Evolutionary conservation across 495 filamentous ascomycete genomes (phyloP), one percentile per base, ranked within the genome.

Genomic region (Penicillium malachiteum): DNA sequence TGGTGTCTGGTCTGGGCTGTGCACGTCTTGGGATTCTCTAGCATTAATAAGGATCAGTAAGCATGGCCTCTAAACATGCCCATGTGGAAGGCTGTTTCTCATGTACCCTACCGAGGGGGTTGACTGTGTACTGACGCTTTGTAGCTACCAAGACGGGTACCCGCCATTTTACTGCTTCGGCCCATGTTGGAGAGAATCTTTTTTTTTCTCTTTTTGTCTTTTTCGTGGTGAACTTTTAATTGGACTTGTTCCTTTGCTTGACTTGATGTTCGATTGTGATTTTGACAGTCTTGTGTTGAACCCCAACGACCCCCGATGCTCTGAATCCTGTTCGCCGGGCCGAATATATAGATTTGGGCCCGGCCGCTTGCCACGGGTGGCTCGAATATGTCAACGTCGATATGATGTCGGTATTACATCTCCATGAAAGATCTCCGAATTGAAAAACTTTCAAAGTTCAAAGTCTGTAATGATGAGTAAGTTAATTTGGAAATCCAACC

Each of bases 321-420:
- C n/a, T 4, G n/a, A 44, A 3, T 7, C 1, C 12, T 30, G 10
- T 18, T 32, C 11, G 14, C 3, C 26, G 13, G 12, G 10, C 21
- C 14, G 30, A 31, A 46, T 31, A 46, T 46, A 33, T 18, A 32
- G 43, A 31, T 32, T 32, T 21, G 10, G 14, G 30, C 4, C 2
- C 21, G 21, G 21, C 21, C 4, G 21, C 21, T 46, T 26, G 43
- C 43, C 43, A 46, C 43, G 26, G 11, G 43, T 46, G 43, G 43
- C 43, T 46, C 40, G 18, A 32, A 26, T 44, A 26, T 11, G 3
- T 31, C 13, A 13, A 46, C 26, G 43, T 32, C 26, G 26, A 7
- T 5, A 26, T 46, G 43, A 46, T 32, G 26, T 46, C 21, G 43
- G 26, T 11, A 46, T 46, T 46, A 32, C 43, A 46, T 46, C 43